These are phyloP conservation scores for Ephemerocybe angulata DNA, from an alignment of 768 basidiomycete species.

Conservation along the genomic window DNA sequence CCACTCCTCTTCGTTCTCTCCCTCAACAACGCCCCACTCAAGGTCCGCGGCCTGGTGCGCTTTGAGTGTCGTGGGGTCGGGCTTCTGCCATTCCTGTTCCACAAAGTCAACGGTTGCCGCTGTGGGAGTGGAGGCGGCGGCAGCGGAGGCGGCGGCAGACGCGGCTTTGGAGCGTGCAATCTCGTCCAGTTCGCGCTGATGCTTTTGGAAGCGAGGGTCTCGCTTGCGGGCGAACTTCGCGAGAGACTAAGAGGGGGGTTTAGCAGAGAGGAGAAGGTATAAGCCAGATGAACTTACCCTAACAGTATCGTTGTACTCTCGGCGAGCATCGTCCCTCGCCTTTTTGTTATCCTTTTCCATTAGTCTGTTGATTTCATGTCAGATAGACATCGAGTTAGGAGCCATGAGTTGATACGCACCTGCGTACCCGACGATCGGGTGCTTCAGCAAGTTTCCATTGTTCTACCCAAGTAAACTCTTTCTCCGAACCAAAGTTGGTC, in stretches of 20 bases:
- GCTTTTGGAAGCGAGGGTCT: conserved; percentile 80
- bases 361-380: conserved; percentile 44
- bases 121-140: conserved; percentile 23
- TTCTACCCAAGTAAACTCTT: conserved; percentile 87
- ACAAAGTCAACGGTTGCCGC: conserved; percentile 47
- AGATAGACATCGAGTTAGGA: neutral
- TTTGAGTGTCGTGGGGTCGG: conserved; percentile 30
- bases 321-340: conserved; percentile 77
- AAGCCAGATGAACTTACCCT: conserved; percentile 50
- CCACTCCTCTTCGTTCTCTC: conserved; percentile 72
- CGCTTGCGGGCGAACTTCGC: conserved; percentile 78
- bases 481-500: conserved; percentile 81
- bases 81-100: conserved; percentile 89
- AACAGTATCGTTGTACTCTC: conserved; percentile 91
- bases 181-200: conserved; percentile 50
- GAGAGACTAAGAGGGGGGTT: conserved; percentile 48
- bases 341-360: conserved; percentile 98
- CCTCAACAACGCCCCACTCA: conserved; percentile 73
- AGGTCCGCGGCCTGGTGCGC: conserved; percentile 49
- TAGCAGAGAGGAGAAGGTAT: neutral
- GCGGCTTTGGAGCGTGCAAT: conserved; percentile 19
- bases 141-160: conserved; percentile 30
- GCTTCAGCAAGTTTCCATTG: conserved; percentile 82
- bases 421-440: conserved; percentile 78
- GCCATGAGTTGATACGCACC: conserved; percentile 38